phyloP scores from a whole-genome alignment of 2,329 filamentous ascomycete genomes.

The Diaporthe velutina region DNA sequence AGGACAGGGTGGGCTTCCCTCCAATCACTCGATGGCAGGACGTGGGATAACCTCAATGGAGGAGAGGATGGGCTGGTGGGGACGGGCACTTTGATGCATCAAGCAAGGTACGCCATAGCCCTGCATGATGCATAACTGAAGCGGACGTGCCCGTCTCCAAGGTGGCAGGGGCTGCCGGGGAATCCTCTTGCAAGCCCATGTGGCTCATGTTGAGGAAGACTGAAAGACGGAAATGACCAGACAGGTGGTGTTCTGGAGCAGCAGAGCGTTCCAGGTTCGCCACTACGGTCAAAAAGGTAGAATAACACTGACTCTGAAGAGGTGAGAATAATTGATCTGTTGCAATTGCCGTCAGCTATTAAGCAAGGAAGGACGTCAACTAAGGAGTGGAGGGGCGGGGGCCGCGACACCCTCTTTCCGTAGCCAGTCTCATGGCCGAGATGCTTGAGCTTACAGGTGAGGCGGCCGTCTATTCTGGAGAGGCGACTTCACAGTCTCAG shows the following conservation, averaged over 20 bases:
- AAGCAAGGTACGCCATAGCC: conserved; percentile 17
- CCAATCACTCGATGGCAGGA: conserved; percentile 6
- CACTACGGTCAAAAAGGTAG: neutral
- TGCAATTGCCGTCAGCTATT: neutral
- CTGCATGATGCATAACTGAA: conserved; percentile 24
- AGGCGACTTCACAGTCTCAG: neutral
- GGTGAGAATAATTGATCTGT: conserved; percentile 13
- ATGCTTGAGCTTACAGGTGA: neutral
- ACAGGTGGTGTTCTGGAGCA: neutral
- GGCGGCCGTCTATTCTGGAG: no score
- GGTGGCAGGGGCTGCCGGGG: neutral
- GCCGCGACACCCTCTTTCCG: neutral
- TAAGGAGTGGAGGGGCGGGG: neutral
- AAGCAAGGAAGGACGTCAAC: neutral
- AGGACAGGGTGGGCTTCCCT: neutral
- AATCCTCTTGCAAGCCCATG: neutral
- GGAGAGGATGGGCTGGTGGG: neutral
- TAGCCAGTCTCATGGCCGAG: neutral
- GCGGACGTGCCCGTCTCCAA: neutral
- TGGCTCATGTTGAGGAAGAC: neutral
- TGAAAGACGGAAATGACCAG: neutral
- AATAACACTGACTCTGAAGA: conserved; percentile 16
- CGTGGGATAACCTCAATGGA: neutral
- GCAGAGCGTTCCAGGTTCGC: neutral
- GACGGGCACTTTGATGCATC: neutral